Percentiles rank a stretch among this genome's conserved stretches.
These are phyloP conservation scores for Phyllostachys edulis DNA, from an alignment of 176 grass and related monocot species.

Conservation along the genomic window DNA sequence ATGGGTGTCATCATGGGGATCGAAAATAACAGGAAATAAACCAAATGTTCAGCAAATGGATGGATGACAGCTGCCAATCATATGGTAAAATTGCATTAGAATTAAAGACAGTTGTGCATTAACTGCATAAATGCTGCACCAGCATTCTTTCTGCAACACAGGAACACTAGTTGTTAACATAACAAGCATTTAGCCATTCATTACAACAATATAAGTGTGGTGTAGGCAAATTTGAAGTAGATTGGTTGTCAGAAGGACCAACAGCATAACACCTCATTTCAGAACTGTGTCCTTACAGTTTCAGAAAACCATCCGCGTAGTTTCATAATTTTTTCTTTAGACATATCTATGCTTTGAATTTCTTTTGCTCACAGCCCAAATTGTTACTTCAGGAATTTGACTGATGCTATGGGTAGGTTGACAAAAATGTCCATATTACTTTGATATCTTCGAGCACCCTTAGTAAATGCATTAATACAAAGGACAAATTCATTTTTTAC, in stretches of 20 bases:
- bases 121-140: constrained; percentile 1
- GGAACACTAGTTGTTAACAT: background rate
- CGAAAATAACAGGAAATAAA: constrained; percentile 66
- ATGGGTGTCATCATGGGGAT: constrained; percentile 48
- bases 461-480: background rate
- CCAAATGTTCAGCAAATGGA: constrained; percentile 82
- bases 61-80: constrained; percentile 78
- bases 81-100: constrained; percentile 30
- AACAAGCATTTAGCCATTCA: constrained; percentile 7
- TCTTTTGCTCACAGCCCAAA: background rate
- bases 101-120: background rate
- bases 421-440: background rate
- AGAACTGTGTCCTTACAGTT: background rate
- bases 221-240: background rate
- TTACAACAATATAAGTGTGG: background rate
- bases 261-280: background rate
- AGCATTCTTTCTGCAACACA: background rate
- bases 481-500: background rate
- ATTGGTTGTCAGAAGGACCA: background rate
- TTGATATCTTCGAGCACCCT: background rate
- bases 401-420: background rate
- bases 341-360: background rate
- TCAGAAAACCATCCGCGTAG: background rate
- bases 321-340: background rate
- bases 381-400: background rate